These are phyloP conservation scores for Colletotrichum melonis DNA, from an alignment of 2,329 filamentous ascomycete genomes.

Conservation along the genomic window DNA sequence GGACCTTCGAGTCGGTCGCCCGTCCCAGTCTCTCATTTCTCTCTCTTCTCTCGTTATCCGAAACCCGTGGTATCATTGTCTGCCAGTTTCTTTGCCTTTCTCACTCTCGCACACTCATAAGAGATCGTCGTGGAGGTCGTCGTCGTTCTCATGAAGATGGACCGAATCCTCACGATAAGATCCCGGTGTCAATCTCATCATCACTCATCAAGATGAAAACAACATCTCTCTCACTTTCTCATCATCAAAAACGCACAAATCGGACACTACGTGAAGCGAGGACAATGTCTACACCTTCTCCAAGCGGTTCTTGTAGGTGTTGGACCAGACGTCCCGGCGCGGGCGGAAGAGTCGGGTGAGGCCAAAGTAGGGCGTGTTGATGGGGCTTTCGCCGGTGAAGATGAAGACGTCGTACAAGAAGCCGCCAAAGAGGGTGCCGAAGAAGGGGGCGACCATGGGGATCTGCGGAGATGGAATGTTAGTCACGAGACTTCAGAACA, in stretches of 20 bases:
- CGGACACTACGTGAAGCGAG: background rate
- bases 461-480: constrained; percentile 56
- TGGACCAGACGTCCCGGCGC: constrained; percentile 46
- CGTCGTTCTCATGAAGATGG: background rate
- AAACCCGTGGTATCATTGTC: constrained; percentile 2
- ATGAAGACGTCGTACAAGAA: constrained; percentile 76
- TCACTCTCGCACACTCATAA: background rate
- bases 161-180: background rate
- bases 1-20: background rate
- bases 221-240: background rate
- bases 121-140: too few species aligned
- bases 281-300: constrained; percentile 4
- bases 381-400: constrained; percentile 76
- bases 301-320: constrained; percentile 32
- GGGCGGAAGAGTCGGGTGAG: constrained; percentile 61
- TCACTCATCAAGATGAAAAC: background rate
- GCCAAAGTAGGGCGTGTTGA: constrained; percentile 76
- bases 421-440: constrained; percentile 72
- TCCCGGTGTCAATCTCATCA: background rate
- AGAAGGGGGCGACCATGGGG: constrained; percentile 78
- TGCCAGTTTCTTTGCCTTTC: background rate
- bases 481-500: background rate
- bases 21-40: background rate
- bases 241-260: background rate
- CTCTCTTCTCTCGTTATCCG: background rate